Evolutionary conservation across 768 basidiomycete genomes (phyloP).

Genomic region (Mycena alexandri): DNA sequence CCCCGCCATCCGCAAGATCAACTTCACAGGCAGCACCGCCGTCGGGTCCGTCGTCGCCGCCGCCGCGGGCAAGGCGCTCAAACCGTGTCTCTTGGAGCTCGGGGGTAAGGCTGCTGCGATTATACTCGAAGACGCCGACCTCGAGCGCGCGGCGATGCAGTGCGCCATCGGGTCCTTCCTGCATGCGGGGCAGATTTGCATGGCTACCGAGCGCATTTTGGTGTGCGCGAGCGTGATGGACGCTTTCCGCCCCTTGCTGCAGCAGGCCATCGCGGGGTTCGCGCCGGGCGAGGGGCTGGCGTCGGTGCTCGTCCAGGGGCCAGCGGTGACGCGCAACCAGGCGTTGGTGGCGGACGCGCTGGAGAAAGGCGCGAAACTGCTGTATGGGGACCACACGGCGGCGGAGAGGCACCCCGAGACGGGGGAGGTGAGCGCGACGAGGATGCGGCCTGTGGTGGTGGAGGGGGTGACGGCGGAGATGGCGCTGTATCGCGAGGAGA

Average conservation of each 20-base stretch:
- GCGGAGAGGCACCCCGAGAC: slow-evolving; percentile 35
- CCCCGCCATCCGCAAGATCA: slow-evolving; percentile 61
- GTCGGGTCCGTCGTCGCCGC: slow-evolving; percentile 72
- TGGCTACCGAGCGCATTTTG: slow-evolving; percentile 76
- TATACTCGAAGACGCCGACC: slow-evolving; percentile 61
- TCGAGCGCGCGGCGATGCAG: slow-evolving; percentile 66
- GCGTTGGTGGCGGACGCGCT: slow-evolving; percentile 34
- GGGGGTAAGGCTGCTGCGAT: slow-evolving; percentile 65
- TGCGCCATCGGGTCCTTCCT: slow-evolving; percentile 65
- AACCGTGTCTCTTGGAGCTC: slow-evolving; percentile 72
- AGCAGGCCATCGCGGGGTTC: slow-evolving; percentile 57
- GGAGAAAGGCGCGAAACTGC: slow-evolving; percentile 34
- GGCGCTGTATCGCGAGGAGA: slow-evolving; percentile 33
- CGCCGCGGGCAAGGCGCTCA: slow-evolving; percentile 73
- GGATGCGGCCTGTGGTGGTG: slow-evolving; percentile 27
- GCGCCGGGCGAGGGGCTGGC: slow-evolving; percentile 10
- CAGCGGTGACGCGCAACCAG: slow-evolving; percentile 28
- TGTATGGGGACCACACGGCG: slow-evolving; percentile 28
- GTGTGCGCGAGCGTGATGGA: slow-evolving; percentile 76
- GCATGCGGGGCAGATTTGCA: slow-evolving; percentile 78
- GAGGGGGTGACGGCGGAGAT: slow-evolving; percentile 37
- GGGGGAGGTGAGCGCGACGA: slow-evolving; percentile 20
- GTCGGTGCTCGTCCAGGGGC: slow-evolving; percentile 28
- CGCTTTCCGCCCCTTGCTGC: slow-evolving; percentile 62
- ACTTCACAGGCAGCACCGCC: slow-evolving; percentile 74